Percentiles rank a stretch among this genome's conserved stretches.
These are phyloP conservation scores for Cubamyces lactineus DNA, from an alignment of 768 basidiomycete species.

Conservation along the genomic window DNA sequence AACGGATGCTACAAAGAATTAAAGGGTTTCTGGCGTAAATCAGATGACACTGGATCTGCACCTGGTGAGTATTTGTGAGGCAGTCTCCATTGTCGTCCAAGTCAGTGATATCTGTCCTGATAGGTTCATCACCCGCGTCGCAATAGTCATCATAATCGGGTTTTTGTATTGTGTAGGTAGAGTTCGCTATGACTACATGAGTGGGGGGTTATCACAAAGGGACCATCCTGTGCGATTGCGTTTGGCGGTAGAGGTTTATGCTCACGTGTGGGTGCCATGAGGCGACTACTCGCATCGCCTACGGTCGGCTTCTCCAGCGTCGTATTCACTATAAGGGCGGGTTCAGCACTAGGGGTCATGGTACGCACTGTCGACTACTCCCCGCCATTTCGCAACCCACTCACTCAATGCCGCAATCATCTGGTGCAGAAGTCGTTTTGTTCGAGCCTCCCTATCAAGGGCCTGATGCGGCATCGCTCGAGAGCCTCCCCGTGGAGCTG, in stretches of 20 bases:
- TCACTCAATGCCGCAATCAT: not conserved
- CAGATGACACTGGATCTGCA: not conserved
- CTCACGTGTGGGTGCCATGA: not conserved
- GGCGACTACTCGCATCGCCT: not conserved
- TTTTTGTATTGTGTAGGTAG: too few species aligned
- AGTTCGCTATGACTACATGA: too few species aligned
- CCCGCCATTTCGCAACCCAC: not conserved
- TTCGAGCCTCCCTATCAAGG: not conserved
- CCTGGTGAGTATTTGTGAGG: too few species aligned
- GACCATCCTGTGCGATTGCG: too few species aligned
- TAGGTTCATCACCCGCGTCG: too few species aligned
- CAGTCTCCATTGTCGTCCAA: too few species aligned
- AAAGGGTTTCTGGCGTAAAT: not conserved
- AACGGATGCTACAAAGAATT: not conserved
- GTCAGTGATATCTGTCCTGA: too few species aligned
- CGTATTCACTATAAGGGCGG: not conserved
- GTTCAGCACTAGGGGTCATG: not conserved
- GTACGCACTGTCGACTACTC: not conserved
- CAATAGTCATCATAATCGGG: too few species aligned
- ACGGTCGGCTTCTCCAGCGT: not conserved
- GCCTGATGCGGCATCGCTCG: not conserved
- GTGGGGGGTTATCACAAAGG: too few species aligned
- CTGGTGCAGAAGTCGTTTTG: not conserved
- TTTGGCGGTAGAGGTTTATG: not conserved
- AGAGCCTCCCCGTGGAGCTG: not conserved